Evolutionary conservation across 2,329 filamentous ascomycete genomes (phyloP).

Genomic region (Alternaria dauci): DNA sequence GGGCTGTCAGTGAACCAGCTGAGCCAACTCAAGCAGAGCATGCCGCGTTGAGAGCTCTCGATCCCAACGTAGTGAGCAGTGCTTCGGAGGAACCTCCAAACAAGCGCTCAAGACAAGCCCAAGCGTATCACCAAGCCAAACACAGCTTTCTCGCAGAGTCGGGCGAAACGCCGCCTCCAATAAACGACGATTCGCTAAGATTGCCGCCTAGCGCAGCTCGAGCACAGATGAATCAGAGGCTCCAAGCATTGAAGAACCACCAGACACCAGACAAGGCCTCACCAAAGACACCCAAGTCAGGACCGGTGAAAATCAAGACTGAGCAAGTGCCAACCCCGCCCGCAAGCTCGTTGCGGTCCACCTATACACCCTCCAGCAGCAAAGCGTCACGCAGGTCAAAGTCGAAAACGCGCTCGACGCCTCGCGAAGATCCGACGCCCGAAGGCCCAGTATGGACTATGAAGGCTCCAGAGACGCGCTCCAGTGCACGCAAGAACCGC

Average conservation of each 20-base stretch:
- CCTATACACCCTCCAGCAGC: slow-evolving; percentile 11
- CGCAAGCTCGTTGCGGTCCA: slow-evolving; percentile 10
- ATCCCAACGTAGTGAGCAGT: slow-evolving; percentile 35
- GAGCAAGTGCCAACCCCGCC: slow-evolving; percentile 28
- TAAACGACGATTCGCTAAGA: slow-evolving; percentile 25
- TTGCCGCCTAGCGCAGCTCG: slow-evolving; percentile 34
- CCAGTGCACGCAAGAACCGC: slow-evolving; percentile 15
- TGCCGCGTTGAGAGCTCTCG: slow-evolving; percentile 32
- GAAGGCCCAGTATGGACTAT: slow-evolving; percentile 38
- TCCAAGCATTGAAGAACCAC: slow-evolving; percentile 22
- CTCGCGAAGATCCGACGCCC: slow-evolving; percentile 18
- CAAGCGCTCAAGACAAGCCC: slow-evolving; percentile 31
- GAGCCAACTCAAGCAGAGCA: slow-evolving; percentile 7
- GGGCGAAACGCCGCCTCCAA: slow-evolving; percentile 31
- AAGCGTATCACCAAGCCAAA: slow-evolving; percentile 15
- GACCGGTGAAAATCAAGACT: slow-evolving; percentile 22
- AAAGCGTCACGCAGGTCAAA: slow-evolving; percentile 2
- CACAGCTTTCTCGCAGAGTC: slow-evolving; percentile 38
- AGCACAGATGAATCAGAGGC: slow-evolving; percentile 35
- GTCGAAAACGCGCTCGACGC: slow-evolving; percentile 10
- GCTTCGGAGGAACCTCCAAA: slow-evolving; percentile 21
- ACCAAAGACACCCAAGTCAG: slow-evolving; percentile 18
- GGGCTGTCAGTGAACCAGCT: slow-evolving; percentile 34
- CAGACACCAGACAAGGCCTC: slow-evolving; percentile 24
- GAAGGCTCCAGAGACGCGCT: slow-evolving; percentile 23